Base-by-base conservation (phyloP, 176 grass and related monocot genomes). In the Triticum monococcum region DNA sequence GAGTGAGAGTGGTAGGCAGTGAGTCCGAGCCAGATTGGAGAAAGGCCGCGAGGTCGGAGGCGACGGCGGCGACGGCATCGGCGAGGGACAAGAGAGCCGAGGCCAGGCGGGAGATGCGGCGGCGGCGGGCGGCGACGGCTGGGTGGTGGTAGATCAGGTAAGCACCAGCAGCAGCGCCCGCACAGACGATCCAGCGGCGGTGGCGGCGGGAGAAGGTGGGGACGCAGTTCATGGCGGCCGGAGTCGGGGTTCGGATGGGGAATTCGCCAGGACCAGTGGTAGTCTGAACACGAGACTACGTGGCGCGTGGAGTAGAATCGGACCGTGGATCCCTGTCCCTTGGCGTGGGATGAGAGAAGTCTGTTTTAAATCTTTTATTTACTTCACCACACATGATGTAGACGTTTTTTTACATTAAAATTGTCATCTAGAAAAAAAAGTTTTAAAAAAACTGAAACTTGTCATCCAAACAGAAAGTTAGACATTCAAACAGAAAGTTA, bases 81-180 rank as follows among this genome's bases (percentile, higher is more conserved):
- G 86, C 87, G 69, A 92, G 77, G 70, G 92, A 64, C 9, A 65
- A 88, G 32, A 95, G 64, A 12, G 91, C 68, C 36, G 80, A 83
- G 57, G 85, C 78, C 11, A 95, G 70, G 52, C 90, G 82, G 28
- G 75, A 82, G 40, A 98, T 56, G 40, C 86, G 84, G 48, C 86
- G 88, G 20, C 93, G 86, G 13, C 80, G 85, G 8, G 89, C 73
- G 0, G 81, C 78, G 17, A 92, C 89, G 75, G 88, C 35, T 11
- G 96, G 96, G 64, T 90, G 91, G 81, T 84, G 86, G 84, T 95
- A 92, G 65, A 95, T 60, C 40, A 87, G 83, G 84, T 82, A 89
- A 14, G 75, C 84, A 2, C 79, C 81, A 9, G 45, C n/a, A 1
- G 79, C 79, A 20, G 75, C 79, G 40, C 79, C 90, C 7, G 77